These are phyloP conservation scores for Spergularia bocconei DNA, from an alignment of 148 eudicot genomes.

Conservation along the genomic window DNA sequence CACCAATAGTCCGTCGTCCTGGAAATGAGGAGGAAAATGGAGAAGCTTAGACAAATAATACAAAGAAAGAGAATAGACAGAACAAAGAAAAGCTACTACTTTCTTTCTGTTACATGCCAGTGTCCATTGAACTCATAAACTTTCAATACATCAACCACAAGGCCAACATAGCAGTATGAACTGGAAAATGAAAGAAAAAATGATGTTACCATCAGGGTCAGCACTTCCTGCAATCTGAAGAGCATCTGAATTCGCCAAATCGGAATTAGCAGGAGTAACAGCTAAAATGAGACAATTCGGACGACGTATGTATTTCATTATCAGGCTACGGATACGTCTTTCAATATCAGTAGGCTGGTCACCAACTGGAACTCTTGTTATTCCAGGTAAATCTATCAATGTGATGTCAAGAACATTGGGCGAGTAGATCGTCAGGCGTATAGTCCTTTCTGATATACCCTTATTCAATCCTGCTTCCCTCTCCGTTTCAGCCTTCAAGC, in stretches of 20 bases:
- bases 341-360: constrained; percentile 73
- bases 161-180: background rate
- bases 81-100: background rate
- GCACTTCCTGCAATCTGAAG: constrained; percentile 90
- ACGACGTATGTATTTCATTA: constrained; percentile 49
- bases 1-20: constrained; percentile 93
- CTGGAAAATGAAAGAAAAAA: background rate
- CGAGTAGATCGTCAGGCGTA: constrained; percentile 57
- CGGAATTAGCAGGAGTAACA: constrained; percentile 91
- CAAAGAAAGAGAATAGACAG: background rate
- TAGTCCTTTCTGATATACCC: constrained; percentile 61
- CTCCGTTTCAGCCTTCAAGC: constrained; percentile 59
- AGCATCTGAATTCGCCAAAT: constrained; percentile 90
- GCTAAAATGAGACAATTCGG: constrained; percentile 70
- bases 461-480: constrained; percentile 65
- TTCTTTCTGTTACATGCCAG: background rate
- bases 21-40: constrained; percentile 32
- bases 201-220: constrained; percentile 74
- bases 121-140: background rate
- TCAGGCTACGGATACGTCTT: constrained; percentile 61
- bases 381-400: constrained; percentile 76
- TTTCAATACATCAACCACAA: background rate
- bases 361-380: constrained; percentile 75
- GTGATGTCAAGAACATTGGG: constrained; percentile 63
- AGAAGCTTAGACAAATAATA: constrained; percentile 23